These are phyloP conservation scores for Ascobolus immersus DNA, from an alignment of 495 filamentous ascomycete genomes.

Conservation along the genomic window DNA sequence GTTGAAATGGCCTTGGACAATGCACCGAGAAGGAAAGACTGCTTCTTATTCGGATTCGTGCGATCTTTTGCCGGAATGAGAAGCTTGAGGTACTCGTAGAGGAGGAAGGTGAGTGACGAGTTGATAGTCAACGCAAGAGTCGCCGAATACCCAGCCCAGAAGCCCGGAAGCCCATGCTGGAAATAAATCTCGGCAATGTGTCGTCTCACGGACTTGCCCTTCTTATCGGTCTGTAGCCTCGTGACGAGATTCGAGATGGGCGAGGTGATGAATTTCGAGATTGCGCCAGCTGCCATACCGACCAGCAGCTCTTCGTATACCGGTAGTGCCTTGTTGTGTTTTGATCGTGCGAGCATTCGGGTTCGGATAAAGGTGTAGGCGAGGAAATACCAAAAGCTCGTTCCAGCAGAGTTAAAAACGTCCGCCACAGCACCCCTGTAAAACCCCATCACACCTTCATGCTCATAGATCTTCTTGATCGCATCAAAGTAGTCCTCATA, in stretches of 20 bases:
- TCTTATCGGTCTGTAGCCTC: slow-evolving; percentile 36
- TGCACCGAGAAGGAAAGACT: slow-evolving; percentile 49
- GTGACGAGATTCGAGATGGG: slow-evolving; percentile 68
- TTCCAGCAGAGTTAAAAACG: slow-evolving; percentile 36
- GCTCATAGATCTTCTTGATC: slow-evolving; percentile 40
- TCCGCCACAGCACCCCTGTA: slow-evolving; percentile 54
- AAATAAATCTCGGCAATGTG: slow-evolving; percentile 30
- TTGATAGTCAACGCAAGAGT: slow-evolving; percentile 60
- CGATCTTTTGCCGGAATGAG: slow-evolving; percentile 29
- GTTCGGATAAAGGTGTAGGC: slow-evolving; percentile 10
- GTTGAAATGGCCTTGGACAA: slow-evolving; percentile 58
- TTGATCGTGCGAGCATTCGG: slow-evolving; percentile 1
- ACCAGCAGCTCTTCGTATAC: slow-evolving; percentile 49
- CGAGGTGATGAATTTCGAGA: slow-evolving; percentile 53
- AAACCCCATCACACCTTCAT: slow-evolving; percentile 42
- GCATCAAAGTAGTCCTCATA: slow-evolving; percentile 43
- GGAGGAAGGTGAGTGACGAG: slow-evolving; percentile 61
- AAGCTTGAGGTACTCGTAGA: slow-evolving; percentile 46
- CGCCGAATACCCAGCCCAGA: slow-evolving; percentile 82
- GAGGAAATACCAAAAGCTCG: slow-evolving; percentile 15
- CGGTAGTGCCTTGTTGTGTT: slow-evolving; percentile 26
- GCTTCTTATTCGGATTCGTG: slow-evolving; percentile 14
- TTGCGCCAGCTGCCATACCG: slow-evolving; percentile 52
- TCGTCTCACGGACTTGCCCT: slow-evolving; percentile 2
- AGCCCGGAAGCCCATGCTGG: slow-evolving; percentile 50